phyloP scores from a whole-genome alignment of 495 filamentous ascomycete genomes.

The Alectoria sarmentosa region DNA sequence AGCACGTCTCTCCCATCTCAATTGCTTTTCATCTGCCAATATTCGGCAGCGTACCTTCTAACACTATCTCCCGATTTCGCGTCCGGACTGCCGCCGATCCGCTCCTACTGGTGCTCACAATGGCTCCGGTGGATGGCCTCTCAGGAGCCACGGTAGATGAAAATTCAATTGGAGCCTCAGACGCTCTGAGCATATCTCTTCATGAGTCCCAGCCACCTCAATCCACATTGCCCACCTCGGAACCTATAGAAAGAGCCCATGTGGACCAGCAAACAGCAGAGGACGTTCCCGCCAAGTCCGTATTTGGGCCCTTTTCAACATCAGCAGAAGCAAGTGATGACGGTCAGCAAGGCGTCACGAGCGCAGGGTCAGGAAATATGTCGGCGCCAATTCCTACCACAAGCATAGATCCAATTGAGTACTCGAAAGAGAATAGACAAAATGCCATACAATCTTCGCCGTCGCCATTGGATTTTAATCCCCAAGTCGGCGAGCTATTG shows the following conservation, averaged over 20 bases:
- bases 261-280: slow-evolving; percentile 10
- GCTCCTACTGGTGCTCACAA: slow-evolving; percentile 8
- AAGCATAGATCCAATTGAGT: slow-evolving; percentile 16
- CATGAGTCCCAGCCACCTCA: neutral
- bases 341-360: neutral
- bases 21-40: neutral
- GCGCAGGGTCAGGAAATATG: neutral
- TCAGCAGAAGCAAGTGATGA: neutral
- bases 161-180: neutral
- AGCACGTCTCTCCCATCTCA: neutral
- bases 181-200: neutral
- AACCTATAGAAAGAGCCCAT: slow-evolving; percentile 9
- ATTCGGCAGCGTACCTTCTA: neutral
- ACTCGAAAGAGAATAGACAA: slow-evolving; percentile 12
- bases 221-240: slow-evolving; percentile 3
- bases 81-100: neutral
- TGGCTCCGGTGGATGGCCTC: slow-evolving; percentile 4
- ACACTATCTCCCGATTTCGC: neutral
- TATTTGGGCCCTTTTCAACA: slow-evolving; percentile 13
- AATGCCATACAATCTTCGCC: neutral
- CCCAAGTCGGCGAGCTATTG: slow-evolving; percentile 9
- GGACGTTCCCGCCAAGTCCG: neutral
- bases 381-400: neutral
- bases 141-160: slow-evolving; percentile 3
- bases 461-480: neutral